These are phyloP conservation scores for Chenopodium formosanum DNA, from an alignment of 148 eudicot species.

Conservation along the genomic window DNA sequence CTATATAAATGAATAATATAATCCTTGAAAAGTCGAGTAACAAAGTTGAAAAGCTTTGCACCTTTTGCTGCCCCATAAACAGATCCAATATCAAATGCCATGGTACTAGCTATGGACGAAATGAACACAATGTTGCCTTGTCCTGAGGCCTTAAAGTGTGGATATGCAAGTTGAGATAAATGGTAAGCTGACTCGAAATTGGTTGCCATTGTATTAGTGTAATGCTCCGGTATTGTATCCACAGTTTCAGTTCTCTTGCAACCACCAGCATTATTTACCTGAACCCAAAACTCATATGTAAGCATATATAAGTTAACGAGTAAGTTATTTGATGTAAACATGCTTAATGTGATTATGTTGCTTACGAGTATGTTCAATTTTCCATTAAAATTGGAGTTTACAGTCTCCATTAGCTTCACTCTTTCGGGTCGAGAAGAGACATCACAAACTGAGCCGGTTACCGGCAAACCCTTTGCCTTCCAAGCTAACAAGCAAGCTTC, in stretches of 20 bases:
- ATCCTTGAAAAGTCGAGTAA: background rate
- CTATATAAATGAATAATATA: no score
- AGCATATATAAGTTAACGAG: no score
- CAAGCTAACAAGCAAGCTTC: constrained; percentile 19
- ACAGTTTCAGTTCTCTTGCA: background rate
- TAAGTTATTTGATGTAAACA: no score
- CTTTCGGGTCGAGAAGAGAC: constrained; percentile 26
- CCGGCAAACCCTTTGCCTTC: constrained; percentile 23
- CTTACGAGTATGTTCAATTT: constrained; percentile 30
- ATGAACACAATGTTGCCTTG: constrained; percentile 16
- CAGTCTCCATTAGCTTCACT: constrained; percentile 11
- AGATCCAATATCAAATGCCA: constrained; percentile 11
- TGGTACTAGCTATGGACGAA: constrained; percentile 12
- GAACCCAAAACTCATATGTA: background rate
- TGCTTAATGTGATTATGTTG: no score
- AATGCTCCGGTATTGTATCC: constrained; percentile 10
- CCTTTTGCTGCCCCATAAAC: constrained; percentile 32
- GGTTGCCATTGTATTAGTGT: background rate
- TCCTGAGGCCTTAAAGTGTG: constrained; percentile 24
- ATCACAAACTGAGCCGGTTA: constrained; percentile 32
- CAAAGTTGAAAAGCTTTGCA: background rate
- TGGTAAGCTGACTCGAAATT: constrained; percentile 27
- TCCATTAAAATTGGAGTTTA: constrained; percentile 18
- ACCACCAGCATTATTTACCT: constrained; percentile 30
- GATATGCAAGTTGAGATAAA: constrained; percentile 28